Conservation (phyloP, 495 filamentous ascomycete genomes). For the Pseudomonodictys pantanalensis region DNA sequence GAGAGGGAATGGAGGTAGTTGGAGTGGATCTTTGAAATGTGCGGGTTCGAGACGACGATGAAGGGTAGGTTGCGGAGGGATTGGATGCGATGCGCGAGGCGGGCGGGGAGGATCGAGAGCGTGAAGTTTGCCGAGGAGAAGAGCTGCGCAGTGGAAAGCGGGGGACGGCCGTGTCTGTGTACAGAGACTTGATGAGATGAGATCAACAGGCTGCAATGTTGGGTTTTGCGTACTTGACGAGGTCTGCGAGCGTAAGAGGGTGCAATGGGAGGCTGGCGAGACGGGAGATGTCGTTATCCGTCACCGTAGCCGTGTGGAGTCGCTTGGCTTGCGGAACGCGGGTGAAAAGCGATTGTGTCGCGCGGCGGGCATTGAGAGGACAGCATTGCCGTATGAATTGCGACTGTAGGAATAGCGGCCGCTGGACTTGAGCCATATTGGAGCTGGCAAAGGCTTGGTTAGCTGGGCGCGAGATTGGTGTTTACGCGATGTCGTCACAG, state of each 20-base stretch:
- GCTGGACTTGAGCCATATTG: conserved; percentile 20
- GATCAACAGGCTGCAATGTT: too few relatives aligned
- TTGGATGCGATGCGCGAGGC: conserved; percentile 92
- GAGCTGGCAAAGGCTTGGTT: background rate
- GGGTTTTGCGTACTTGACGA: too few relatives aligned
- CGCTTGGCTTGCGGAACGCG: background rate
- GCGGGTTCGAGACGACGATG: conserved; percentile 94
- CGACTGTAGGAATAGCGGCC: conserved; percentile 23
- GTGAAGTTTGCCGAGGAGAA: conserved; percentile 92
- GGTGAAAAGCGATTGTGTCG: background rate
- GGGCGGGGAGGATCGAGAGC: conserved; percentile 83
- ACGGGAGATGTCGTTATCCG: conserved; percentile 69
- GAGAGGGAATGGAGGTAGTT: conserved; percentile 92
- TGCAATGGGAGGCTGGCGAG: conserved; percentile 78
- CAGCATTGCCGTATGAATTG: conserved; percentile 23
- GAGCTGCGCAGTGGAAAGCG: conserved; percentile 73
- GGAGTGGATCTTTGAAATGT: conserved; percentile 86
- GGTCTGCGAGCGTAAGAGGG: conserved; percentile 77
- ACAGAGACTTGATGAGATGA: too few relatives aligned
- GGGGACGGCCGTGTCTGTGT: conserved; percentile 88
- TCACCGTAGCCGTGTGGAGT: conserved; percentile 40
- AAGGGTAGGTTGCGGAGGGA: conserved; percentile 89
- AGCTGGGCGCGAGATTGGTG: background rate
- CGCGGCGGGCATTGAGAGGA: conserved; percentile 6
- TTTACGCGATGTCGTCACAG: background rate